A percentile compares a stretch with the other conserved stretches of the same genome.
Conservation (phyloP, 306 rosid species). For the Senna siamea region DNA sequence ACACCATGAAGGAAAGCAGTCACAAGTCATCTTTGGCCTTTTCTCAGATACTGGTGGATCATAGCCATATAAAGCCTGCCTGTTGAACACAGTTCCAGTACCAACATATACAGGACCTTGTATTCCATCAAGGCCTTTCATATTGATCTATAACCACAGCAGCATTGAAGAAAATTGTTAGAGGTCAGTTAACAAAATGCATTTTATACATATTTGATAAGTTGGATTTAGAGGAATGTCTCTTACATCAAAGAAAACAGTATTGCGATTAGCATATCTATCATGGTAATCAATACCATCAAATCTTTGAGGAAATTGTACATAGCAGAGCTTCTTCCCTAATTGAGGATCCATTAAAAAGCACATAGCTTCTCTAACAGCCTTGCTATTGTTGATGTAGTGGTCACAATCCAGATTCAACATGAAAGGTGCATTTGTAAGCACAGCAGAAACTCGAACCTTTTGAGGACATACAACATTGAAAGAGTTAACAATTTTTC, state of each 20-base stretch:
- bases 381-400: conserved; percentile 89
- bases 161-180: conserved; percentile 24
- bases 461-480: conserved; percentile 33
- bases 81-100: conserved; percentile 56
- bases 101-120: conserved; percentile 63
- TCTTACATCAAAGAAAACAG: conserved; percentile 83
- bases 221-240: conserved; percentile 1
- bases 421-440: conserved; percentile 91
- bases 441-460: conserved; percentile 75
- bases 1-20: conserved; percentile 68
- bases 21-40: conserved; percentile 59
- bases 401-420: conserved; percentile 92
- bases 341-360: conserved; percentile 87
- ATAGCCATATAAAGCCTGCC: conserved; percentile 58
- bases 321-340: conserved; percentile 80
- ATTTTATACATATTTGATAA: conserved; percentile 3
- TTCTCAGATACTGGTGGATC: conserved; percentile 58
- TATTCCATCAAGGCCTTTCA: conserved; percentile 63
- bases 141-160: conserved; percentile 48
- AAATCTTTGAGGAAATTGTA: conserved; percentile 95
- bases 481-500: conserved; percentile 20
- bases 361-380: conserved; percentile 90
- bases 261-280: conserved; percentile 90
- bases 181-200: not conserved
- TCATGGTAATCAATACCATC: conserved; percentile 95